Evolutionary conservation across 2,329 filamentous ascomycete genomes (phyloP).

Genomic region (Coniochaeta sp.): DNA sequence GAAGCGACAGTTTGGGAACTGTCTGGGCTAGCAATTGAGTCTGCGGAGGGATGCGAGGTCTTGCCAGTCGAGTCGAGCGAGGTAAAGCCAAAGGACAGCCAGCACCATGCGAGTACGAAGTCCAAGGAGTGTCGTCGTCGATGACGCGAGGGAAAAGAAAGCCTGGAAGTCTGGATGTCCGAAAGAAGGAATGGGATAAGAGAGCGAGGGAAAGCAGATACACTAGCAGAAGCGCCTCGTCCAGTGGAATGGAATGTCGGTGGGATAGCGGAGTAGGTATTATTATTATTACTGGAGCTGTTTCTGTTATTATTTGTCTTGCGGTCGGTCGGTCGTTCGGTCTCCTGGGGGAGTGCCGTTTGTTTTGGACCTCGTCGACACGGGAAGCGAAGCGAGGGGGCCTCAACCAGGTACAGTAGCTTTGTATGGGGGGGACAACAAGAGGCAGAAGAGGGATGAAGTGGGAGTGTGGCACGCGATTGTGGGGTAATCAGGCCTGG

Average conservation of each 20-base stretch:
- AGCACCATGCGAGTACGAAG: background rate
- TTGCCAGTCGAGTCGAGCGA: background rate
- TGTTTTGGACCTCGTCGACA: background rate
- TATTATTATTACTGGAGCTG: background rate
- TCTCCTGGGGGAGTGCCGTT: too few species aligned
- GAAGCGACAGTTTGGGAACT: too few species aligned
- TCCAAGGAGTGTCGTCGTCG: background rate
- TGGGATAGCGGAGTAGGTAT: background rate
- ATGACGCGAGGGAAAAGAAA: background rate
- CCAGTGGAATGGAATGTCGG: too few species aligned
- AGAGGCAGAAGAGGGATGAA: background rate
- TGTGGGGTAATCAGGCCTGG: background rate
- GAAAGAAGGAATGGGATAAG: background rate
- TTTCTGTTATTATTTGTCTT: background rate
- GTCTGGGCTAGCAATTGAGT: background rate
- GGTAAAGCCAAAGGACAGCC: background rate
- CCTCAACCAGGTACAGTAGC: too few species aligned
- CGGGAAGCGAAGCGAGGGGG: background rate
- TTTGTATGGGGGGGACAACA: too few species aligned
- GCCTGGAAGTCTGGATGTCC: background rate
- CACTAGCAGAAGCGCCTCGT: too few species aligned
- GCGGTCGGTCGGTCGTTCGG: background rate
- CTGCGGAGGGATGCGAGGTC: background rate
- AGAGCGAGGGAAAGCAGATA: background rate
- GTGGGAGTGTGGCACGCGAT: background rate